phyloP scores from a whole-genome alignment of 73 alveolate genomes.

The Paramecium caudatum region DNA sequence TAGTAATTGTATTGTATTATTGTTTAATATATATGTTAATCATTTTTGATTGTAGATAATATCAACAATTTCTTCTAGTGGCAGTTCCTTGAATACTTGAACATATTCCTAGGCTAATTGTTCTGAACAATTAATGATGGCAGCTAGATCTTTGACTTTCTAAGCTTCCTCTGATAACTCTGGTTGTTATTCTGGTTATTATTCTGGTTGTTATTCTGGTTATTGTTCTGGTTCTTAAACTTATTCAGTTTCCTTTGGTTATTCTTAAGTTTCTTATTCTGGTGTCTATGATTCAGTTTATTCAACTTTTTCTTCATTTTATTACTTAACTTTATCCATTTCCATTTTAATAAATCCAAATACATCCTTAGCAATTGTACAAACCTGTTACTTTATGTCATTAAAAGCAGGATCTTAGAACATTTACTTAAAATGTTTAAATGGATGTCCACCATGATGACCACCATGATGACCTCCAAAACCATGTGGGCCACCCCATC shows the following conservation, averaged over 20 bases:
- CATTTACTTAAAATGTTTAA: not conserved
- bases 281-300: no score
- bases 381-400: not conserved
- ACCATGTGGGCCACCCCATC: not conserved
- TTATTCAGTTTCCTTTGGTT: not conserved
- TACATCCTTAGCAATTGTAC: not conserved
- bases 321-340: not conserved
- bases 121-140: not conserved
- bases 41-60: not conserved
- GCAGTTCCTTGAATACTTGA: not conserved
- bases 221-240: not conserved
- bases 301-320: no score
- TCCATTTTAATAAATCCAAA: not conserved
- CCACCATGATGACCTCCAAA: slow-evolving; percentile 8
- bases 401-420: slow-evolving; percentile 39
- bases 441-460: not conserved
- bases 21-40: no score
- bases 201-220: not conserved
- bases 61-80: not conserved
- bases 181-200: not conserved
- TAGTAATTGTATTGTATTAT: no score
- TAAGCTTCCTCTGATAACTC: not conserved
- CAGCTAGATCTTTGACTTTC: not conserved
- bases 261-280: not conserved
- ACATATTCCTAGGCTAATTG: not conserved